Evolutionary conservation across 2,329 filamentous ascomycete genomes (phyloP).

Genomic region (Zalaria sp.): DNA sequence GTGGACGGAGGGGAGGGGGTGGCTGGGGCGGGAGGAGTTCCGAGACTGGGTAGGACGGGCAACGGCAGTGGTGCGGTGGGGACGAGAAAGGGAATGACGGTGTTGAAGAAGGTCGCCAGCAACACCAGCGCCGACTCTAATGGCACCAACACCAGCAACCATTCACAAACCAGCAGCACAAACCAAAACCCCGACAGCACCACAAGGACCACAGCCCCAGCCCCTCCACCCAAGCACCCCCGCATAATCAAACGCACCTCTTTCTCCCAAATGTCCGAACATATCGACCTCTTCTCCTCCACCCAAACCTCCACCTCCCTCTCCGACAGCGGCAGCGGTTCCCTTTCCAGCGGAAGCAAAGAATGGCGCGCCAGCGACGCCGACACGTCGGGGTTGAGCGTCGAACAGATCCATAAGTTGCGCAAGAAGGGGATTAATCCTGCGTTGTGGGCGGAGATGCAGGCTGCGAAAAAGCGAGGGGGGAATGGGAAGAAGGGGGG

Average conservation of each 20-base stretch:
- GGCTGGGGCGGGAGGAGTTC: too few species aligned
- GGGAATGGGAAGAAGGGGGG: constrained; percentile 17
- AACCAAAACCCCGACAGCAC: too few species aligned
- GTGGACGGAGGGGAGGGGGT: too few species aligned
- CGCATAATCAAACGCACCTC: constrained; percentile 19
- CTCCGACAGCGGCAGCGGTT: constrained; percentile 7
- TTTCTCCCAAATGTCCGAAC: constrained; percentile 19
- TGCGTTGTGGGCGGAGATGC: constrained; percentile 32
- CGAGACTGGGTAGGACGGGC: too few species aligned
- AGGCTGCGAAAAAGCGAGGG: constrained; percentile 22
- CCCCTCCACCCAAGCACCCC: constrained; percentile 2
- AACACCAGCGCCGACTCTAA: too few species aligned
- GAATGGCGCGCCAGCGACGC: constrained; percentile 25
- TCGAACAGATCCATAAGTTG: constrained; percentile 28
- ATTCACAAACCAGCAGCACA: too few species aligned
- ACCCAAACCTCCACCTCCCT: neutral
- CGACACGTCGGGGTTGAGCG: constrained; percentile 22
- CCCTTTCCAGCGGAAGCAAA: constrained; percentile 6
- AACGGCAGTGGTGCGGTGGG: too few species aligned
- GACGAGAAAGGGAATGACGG: too few species aligned
- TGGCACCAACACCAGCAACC: too few species aligned
- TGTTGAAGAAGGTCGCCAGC: too few species aligned
- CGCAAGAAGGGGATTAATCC: constrained; percentile 34
- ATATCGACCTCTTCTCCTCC: constrained; percentile 10
- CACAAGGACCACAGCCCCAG: neutral